phyloP scores from a whole-genome alignment of 2,329 filamentous ascomycete species.

The Xylariaceae sp. region DNA sequence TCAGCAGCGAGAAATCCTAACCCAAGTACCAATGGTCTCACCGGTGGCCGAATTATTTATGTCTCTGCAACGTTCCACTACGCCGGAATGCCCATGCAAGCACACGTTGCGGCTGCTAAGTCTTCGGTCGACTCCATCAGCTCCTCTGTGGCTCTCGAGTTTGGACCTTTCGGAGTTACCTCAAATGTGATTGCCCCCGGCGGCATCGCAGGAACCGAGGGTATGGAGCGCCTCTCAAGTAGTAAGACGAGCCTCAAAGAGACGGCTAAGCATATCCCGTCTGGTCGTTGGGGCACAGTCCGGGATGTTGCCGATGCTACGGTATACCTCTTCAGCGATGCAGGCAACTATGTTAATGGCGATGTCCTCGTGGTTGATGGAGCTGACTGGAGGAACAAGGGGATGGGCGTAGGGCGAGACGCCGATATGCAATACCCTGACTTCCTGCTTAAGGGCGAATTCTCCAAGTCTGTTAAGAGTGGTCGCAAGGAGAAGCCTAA shows the following conservation, averaged over 20 bases:
- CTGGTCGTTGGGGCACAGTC: constrained; percentile 78
- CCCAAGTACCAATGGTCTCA: constrained; percentile 64
- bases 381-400: constrained; percentile 61
- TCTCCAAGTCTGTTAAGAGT: constrained; percentile 49
- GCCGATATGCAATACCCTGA: constrained; percentile 59
- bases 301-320: constrained; percentile 94
- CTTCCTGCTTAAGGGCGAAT: constrained; percentile 51
- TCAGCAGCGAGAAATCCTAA: constrained; percentile 73
- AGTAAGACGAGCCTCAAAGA: constrained; percentile 43
- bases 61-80: constrained; percentile 93
- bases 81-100: constrained; percentile 82
- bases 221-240: constrained; percentile 68
- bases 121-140: constrained; percentile 87
- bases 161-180: constrained; percentile 84
- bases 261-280: constrained; percentile 63
- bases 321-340: constrained; percentile 84
- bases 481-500: constrained; percentile 50
- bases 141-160: constrained; percentile 82
- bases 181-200: constrained; percentile 91
- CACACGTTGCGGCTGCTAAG: constrained; percentile 91
- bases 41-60: constrained; percentile 86
- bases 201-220: constrained; percentile 85
- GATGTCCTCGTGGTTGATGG: constrained; percentile 79
- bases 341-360: constrained; percentile 86
- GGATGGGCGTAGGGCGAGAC: constrained; percentile 55